Evolutionary conservation across 2,329 filamentous ascomycete genomes (phyloP), one percentile per base, ranked within the genome.

Genomic region (Cladophialophora bantiana): DNA sequence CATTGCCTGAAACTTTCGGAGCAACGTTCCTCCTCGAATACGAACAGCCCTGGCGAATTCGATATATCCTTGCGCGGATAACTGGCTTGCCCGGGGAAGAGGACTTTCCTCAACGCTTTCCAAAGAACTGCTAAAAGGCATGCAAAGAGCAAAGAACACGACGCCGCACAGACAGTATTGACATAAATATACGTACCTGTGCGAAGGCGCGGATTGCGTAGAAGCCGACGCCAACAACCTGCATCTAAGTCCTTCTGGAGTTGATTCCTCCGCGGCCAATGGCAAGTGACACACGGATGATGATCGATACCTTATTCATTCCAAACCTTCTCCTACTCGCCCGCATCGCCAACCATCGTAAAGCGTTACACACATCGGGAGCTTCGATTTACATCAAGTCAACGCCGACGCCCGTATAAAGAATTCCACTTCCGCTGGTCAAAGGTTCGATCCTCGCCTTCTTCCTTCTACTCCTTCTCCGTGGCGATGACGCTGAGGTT

Each of bases 401-500:
- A 26, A 26, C 26, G 26, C 26, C 26, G 3, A 26, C 26, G 26
- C 26, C 26, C 26, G 3, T 26, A 2, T 26, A 48, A 26, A 31
- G 7, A 50, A 9, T 15, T 12, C 9, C 45, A 31, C 36, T 5
- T 1, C 2, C 36, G 26, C 26, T 26, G 26, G 2, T 3, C 12
- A 40, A 15, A 3, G 15, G 13, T 10, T 40, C 36, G 4, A n/a
- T 13, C 45, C 45, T 50, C 3, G 45, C 45, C 9, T 31, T 9
- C 10, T 26, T 18, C 32, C 40, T 26, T n/a, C 40, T 53, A 48
- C 50, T 26, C 53, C 60, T 57, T 63, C 54, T 63, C 61, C 31
- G 31, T 57, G 13, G 61, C 61, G n/a, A 63, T 26, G 45, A 63
- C 31, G 18, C 38, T 48, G 40, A 63, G 48, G 26, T 50, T 57